These are phyloP conservation scores for Globisporangium polare DNA, from an alignment of 352 stramenopile genomes.

Conservation along the genomic window DNA sequence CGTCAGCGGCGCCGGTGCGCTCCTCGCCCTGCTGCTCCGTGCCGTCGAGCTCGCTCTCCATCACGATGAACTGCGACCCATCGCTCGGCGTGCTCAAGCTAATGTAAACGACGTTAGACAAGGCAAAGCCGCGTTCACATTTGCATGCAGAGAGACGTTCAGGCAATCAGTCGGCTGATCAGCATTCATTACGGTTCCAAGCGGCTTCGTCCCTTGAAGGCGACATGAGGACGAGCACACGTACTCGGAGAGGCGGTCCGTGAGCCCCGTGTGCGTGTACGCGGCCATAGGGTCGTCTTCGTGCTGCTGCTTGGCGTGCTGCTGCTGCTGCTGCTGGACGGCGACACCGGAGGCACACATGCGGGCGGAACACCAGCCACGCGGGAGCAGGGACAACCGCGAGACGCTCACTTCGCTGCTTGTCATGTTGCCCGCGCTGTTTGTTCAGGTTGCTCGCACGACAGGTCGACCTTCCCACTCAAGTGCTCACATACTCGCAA, in stretches of 20 bases:
- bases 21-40: constrained; percentile 4
- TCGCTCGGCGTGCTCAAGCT: constrained; percentile 13
- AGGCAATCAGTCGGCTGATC: background rate
- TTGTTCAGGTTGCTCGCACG: background rate
- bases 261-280: constrained; percentile 10
- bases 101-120: background rate
- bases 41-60: constrained; percentile 14
- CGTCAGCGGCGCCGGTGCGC: background rate
- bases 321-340: background rate
- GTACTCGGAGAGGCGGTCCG: constrained; percentile 19
- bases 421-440: background rate
- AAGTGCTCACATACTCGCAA: background rate
- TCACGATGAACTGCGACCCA: constrained; percentile 15
- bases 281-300: background rate
- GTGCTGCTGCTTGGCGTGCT: background rate
- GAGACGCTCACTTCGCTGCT: background rate
- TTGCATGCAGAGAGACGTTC: background rate
- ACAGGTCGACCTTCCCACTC: background rate
- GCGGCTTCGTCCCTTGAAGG: background rate
- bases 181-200: too few relatives aligned
- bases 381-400: background rate
- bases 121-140: background rate
- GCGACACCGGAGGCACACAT: background rate
- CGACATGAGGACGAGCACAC: background rate
- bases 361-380: background rate